Base-by-base conservation (phyloP, 768 basidiomycete species). In the Mycena galericulata region DNA sequence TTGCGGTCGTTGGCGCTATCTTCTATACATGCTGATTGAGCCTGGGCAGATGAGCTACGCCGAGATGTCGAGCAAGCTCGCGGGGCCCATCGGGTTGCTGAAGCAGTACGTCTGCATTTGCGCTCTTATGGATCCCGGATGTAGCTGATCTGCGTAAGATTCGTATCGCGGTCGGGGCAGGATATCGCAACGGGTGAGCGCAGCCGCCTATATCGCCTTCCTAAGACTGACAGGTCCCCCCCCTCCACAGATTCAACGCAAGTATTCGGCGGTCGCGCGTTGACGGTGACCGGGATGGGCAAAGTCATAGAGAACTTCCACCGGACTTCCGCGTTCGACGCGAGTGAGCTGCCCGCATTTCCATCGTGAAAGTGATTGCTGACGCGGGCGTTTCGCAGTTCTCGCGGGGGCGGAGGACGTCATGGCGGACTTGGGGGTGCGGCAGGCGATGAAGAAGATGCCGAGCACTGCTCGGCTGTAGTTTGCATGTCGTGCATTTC, bases 211-310 rank as follows among this genome's bases (percentile, higher is more conserved):
- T 24, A 27, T 80, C 82, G 32, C n/a, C n/a, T n/a, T 83, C 84
- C 70, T 14, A 36, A 36, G 34, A 86, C 85, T 9, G 85, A 87
- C 12, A 50, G 14, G 50, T 24, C 57, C 40, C n/a, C 38, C 65
- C 34, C 59, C 79, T n/a, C n/a, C n/a, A n/a, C 84, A 84, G 94
- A 95, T 67, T 91, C 94, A 7, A 89, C 91, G 1, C 91, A 93
- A 78, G 87, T 97, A 38, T 97, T 97, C 65, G 96, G 96, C 58
- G 97, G 97, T 20, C 88, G 97, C 22, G 94, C 91, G 27, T 84
- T 98, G 71, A 98, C 97, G 0, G 84, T 86, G 47, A 90, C 93
- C 6, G 95, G 96, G 10, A 94, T 96, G 93, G 95, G 95, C 67
- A 91, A 88, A 79, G 78, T 90, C 47, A 86, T 95, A 65, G 95